These are phyloP conservation scores for Zygosaccharomyces kombuchaensis DNA, from an alignment of 805 yeast species.

Conservation along the genomic window DNA sequence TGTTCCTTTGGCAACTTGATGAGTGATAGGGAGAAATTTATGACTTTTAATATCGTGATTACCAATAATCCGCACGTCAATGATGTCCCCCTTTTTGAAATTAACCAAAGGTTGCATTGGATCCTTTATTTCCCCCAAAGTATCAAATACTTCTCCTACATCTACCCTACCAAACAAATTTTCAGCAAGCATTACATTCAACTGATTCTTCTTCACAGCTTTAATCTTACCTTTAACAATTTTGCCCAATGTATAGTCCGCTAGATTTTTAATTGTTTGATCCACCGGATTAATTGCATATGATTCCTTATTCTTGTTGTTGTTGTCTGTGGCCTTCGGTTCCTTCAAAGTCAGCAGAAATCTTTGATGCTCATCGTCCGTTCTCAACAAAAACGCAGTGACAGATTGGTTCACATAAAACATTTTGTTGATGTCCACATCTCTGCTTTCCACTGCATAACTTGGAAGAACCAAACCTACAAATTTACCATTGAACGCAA, in stretches of 20 bases:
- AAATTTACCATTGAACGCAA: conserved; percentile 72
- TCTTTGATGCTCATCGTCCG: conserved; percentile 66
- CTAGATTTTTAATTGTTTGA: conserved; percentile 40
- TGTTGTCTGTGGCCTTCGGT: conserved; percentile 18
- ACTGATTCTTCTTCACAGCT: conserved; percentile 64
- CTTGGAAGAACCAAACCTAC: conserved; percentile 81
- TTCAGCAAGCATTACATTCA: conserved; percentile 72
- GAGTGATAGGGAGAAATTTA: conserved; percentile 61
- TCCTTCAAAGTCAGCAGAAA: conserved; percentile 62
- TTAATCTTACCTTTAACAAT: conserved; percentile 56
- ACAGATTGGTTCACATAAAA: conserved; percentile 70
- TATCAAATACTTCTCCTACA: conserved; percentile 61
- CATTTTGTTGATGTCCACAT: conserved; percentile 48
- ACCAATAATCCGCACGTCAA: conserved; percentile 70
- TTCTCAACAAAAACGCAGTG: conserved; percentile 56
- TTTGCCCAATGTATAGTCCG: conserved; percentile 57
- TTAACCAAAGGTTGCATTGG: conserved; percentile 51
- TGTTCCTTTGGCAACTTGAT: conserved; percentile 49
- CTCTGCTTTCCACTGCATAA: conserved; percentile 53
- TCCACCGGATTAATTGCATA: conserved; percentile 59
- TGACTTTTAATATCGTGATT: conserved; percentile 67
- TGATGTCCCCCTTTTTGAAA: conserved; percentile 53
- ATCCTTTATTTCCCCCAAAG: conserved; percentile 51
- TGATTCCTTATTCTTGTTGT: conserved; percentile 9
- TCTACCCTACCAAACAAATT: conserved; percentile 78